Percentiles rank a stretch among this genome's conserved stretches.
phyloP scores from a whole-genome alignment of 345 rosid species.

The Salix viminalis region DNA sequence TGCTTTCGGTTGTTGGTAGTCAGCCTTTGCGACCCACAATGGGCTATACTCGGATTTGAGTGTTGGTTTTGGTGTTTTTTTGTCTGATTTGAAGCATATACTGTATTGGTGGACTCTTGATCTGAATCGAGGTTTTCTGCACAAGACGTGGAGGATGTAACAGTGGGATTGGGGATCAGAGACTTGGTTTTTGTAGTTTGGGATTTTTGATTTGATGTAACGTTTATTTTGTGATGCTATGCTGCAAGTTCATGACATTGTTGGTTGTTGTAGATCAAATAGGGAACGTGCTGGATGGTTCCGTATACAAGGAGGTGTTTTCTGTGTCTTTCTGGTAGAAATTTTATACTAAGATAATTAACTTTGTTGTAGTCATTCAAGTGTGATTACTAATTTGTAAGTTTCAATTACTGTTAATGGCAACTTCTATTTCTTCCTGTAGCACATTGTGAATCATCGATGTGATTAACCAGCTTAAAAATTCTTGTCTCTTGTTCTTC shows the following conservation, averaged over 20 bases:
- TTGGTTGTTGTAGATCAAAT: background rate
- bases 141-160: background rate
- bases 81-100: conserved; percentile 1
- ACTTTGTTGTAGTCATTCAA: background rate
- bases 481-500: background rate
- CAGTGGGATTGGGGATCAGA: background rate
- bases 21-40: conserved; percentile 37
- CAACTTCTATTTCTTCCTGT: background rate
- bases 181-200: background rate
- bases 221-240: background rate
- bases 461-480: background rate
- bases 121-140: background rate
- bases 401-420: background rate
- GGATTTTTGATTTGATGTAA: background rate
- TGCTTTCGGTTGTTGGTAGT: conserved; percentile 54
- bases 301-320: background rate
- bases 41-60: conserved; percentile 55
- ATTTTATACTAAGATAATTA: background rate
- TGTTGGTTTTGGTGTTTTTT: background rate
- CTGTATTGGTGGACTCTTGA: background rate
- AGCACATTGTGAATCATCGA: background rate
- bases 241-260: background rate
- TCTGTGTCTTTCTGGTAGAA: background rate
- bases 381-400: conserved; percentile 4
- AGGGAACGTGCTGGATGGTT: background rate